Conservation (phyloP, 306 rosid genomes). For the Castanea mollissima region DNA sequence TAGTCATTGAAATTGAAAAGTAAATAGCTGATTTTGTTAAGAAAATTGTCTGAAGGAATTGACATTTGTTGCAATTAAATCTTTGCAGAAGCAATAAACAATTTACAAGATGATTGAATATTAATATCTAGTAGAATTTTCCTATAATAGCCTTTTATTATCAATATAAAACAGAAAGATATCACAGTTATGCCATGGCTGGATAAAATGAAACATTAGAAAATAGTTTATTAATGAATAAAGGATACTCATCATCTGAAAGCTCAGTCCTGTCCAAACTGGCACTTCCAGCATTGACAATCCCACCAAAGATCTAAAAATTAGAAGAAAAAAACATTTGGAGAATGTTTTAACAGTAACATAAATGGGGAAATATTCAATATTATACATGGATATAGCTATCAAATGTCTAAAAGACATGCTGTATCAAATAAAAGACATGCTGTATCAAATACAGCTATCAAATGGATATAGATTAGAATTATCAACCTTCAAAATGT, state of each 20-base stretch:
- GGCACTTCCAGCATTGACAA: constrained; percentile 81
- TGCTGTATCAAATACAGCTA: too few relatives aligned
- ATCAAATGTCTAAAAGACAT: background rate
- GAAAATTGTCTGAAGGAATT: constrained; percentile 37
- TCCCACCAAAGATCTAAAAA: constrained; percentile 83
- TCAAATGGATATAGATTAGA: too few relatives aligned
- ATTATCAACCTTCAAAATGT: background rate
- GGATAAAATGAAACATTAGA: constrained; percentile 14
- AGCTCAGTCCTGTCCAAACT: constrained; percentile 66
- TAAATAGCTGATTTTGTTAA: constrained; percentile 80
- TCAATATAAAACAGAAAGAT: background rate
- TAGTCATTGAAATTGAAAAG: constrained; percentile 92
- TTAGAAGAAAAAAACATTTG: background rate
- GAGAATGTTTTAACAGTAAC: constrained; percentile 1
- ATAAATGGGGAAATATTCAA: constrained; percentile 7
- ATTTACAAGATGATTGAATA: background rate
- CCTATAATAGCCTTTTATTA: background rate
- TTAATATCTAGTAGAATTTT: background rate
- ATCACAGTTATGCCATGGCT: constrained; percentile 1
- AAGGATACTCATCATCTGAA: constrained; percentile 85
- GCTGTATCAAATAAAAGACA: too few relatives aligned
- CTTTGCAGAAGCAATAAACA: constrained; percentile 17
- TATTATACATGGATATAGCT: background rate
- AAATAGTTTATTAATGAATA: constrained; percentile 16
- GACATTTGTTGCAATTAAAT: constrained; percentile 13